A percentile compares a stretch with the other conserved stretches of the same genome.
Conservation (phyloP, 2,329 filamentous ascomycete genomes). For the Penicillium capsulatum region DNA sequence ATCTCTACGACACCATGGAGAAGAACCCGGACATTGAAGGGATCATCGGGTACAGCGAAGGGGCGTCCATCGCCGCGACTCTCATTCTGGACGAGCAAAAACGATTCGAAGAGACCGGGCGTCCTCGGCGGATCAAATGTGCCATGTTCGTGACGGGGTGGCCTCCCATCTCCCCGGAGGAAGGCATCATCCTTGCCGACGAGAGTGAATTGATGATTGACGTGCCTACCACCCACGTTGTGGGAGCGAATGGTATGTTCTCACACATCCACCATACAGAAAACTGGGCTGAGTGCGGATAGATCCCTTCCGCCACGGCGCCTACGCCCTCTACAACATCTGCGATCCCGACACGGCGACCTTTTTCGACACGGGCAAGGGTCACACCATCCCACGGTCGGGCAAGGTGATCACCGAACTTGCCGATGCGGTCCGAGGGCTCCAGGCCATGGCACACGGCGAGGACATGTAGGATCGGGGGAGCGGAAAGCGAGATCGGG, state of each 20-base stretch:
- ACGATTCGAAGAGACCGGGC: constrained; percentile 35
- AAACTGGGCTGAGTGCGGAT: not conserved
- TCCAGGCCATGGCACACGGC: constrained; percentile 9
- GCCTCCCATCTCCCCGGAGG: constrained; percentile 38
- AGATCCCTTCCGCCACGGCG: constrained; percentile 60
- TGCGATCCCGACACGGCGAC: constrained; percentile 57
- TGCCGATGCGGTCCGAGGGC: constrained; percentile 15
- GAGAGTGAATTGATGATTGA: constrained; percentile 39
- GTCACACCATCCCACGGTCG: constrained; percentile 56
- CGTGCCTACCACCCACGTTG: constrained; percentile 42
- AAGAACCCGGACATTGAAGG: constrained; percentile 44
- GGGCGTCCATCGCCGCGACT: constrained; percentile 54
- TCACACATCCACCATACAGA: constrained; percentile 4
- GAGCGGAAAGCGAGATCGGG: no score
- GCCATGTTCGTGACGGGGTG: constrained; percentile 50
- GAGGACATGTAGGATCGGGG: not conserved
- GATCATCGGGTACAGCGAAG: constrained; percentile 60
- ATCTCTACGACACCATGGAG: constrained; percentile 45
- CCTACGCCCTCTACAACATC: constrained; percentile 58
- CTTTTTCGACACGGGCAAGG: constrained; percentile 63
- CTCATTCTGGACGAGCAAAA: constrained; percentile 51
- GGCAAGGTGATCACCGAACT: constrained; percentile 19
- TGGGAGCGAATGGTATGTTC: constrained; percentile 28
- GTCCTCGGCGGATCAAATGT: constrained; percentile 40
- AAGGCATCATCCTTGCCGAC: constrained; percentile 37